These are phyloP conservation scores for Eimeria necatrix DNA, from an alignment of 169 alveolate genomes.

Conservation along the genomic window DNA sequence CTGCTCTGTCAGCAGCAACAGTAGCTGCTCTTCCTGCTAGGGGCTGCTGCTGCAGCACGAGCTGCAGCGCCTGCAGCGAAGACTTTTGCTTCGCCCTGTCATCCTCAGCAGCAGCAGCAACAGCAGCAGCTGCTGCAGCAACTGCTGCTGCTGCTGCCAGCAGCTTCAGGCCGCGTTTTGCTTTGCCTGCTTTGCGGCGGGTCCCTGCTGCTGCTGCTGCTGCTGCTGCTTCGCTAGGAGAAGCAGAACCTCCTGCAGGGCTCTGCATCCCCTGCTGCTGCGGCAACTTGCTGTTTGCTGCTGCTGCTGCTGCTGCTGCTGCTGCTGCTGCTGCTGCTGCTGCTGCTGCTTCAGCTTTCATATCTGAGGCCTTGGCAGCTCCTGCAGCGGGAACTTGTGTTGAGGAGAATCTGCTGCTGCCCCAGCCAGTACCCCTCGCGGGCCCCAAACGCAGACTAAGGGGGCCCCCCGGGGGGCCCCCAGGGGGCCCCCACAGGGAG, in stretches of 20 bases:
- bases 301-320: neutral
- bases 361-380: neutral
- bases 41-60: too few relatives aligned
- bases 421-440: neutral
- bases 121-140: conserved; percentile 43
- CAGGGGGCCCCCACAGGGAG: neutral
- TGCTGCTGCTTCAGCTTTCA: neutral
- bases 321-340: neutral
- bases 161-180: neutral
- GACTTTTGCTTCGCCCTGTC: neutral
- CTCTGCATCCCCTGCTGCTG: neutral
- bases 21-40: too few relatives aligned
- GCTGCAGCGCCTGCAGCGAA: neutral
- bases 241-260: neutral
- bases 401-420: neutral
- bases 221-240: neutral
- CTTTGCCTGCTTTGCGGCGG: neutral
- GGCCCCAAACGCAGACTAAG: neutral
- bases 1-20: neutral
- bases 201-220: neutral
- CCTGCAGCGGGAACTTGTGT: neutral
- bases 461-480: too few relatives aligned
- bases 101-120: neutral
- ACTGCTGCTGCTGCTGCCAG: neutral
- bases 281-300: too few relatives aligned